Evolutionary conservation across 371 early-diverging fungal genomes (phyloP), one percentile per base, ranked within the genome.

Genomic region (Syncephalis fuscata): DNA sequence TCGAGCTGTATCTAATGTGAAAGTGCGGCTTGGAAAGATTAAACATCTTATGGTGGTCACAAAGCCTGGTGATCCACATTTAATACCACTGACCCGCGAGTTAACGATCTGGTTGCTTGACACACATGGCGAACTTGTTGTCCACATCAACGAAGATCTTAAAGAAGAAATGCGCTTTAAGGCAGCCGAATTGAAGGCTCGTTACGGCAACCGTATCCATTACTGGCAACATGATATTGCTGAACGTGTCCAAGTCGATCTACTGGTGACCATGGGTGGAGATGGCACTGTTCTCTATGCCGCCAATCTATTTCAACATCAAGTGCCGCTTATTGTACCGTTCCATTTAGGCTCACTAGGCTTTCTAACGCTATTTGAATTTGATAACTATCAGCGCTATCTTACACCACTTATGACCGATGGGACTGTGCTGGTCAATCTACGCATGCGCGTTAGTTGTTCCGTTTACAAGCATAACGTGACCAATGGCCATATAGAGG

Each of bases 321-420:
- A 73, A 3, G 86, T 89, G 2, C 93, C 94, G 24, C 88, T 92
- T 0, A 68, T 92, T 21, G 70, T 93, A n/a, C 84, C 94, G 1
- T 89, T 94, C 59, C 80, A 86, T 51, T 57, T 87, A 21, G 89
- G 88, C 2, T 80, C 89, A 32, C 62, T 94, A 39, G 92, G 93
- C 3, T 94, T 94, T 48, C 60, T 94, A 43, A 88, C 92, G 0
- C 88, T 11, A 32, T 32, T 32, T 32, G 74, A 82, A 48, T 82
- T 84, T 50, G 65, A 59, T 0, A 62, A 73, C 39, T 76, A 75
- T 46, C 62, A 74, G 16, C 45, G 66, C 7, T 65, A 76, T 32
- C 57, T 88, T 15, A 61, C 62, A 9, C 62, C 68, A 20, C 72
- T 73, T 7, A 73, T 85, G 54, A 71, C 73, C 32, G 62, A 70